These are phyloP conservation scores for Eucalyptus curtisii DNA, from an alignment of 345 rosid species.

Conservation along the genomic window DNA sequence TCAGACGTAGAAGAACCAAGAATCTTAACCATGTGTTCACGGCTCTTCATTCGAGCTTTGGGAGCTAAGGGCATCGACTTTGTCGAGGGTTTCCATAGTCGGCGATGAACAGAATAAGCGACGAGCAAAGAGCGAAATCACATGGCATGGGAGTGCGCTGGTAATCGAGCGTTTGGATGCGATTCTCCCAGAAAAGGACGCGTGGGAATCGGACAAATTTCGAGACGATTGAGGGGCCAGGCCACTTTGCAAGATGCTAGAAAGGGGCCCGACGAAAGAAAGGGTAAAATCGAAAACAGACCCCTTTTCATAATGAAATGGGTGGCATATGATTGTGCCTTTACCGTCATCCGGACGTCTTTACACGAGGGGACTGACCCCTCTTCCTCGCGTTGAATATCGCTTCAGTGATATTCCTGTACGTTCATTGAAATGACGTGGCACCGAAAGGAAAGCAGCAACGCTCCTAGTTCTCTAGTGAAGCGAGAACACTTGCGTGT, in stretches of 20 bases:
- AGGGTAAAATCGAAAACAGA: background rate
- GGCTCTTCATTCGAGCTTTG: background rate
- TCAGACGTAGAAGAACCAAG: background rate
- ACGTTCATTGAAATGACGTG: background rate
- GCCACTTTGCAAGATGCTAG: background rate
- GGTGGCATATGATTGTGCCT: background rate
- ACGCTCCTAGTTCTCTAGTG: background rate
- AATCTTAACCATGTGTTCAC: background rate
- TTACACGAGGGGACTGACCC: background rate
- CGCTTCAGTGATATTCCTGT: background rate
- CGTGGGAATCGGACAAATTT: background rate
- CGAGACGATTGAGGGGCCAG: background rate
- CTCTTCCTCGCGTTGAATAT: background rate
- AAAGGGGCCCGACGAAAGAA: background rate
- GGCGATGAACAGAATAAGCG: background rate
- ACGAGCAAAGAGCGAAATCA: background rate
- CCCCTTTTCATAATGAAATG: background rate
- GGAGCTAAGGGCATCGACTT: background rate
- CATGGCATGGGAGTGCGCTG: background rate
- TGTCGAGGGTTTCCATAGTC: background rate
- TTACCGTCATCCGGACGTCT: background rate
- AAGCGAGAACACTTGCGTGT: background rate
- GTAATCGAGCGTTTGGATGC: background rate
- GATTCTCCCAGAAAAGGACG: background rate
- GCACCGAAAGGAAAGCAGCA: background rate